A percentile compares a stretch with the other conserved stretches of the same genome.
phyloP scores from a whole-genome alignment of 75 land plant genomes.

The Picea glauca region DNA sequence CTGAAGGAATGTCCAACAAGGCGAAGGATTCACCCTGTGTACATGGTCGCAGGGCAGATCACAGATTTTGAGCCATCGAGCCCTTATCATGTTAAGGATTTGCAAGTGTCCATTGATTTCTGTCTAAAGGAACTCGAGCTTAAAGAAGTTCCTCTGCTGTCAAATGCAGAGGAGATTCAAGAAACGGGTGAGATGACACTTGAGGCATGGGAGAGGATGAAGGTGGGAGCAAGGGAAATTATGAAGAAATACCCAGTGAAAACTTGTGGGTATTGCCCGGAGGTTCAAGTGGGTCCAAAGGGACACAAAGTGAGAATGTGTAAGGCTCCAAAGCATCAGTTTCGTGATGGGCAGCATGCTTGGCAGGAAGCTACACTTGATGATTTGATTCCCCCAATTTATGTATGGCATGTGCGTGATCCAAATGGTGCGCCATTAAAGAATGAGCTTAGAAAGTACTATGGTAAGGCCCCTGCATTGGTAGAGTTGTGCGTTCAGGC shows the following conservation, averaged over 20 bases:
- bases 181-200: conserved; percentile 38
- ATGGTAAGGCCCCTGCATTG: conserved; percentile 81
- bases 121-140: conserved; percentile 11
- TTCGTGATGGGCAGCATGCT: conserved; percentile 35
- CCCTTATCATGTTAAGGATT: neutral
- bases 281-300: conserved; percentile 73
- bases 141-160: neutral
- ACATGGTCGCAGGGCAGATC: too few species aligned
- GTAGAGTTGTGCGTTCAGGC: conserved; percentile 73
- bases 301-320: conserved; percentile 65
- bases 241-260: conserved; percentile 53
- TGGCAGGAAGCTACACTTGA: conserved; percentile 72
- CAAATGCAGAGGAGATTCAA: conserved; percentile 16
- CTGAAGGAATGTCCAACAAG: conserved; percentile 13
- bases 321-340: conserved; percentile 35
- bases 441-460: conserved; percentile 42
- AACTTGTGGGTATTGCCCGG: conserved; percentile 67
- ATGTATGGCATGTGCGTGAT: conserved; percentile 70
- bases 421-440: conserved; percentile 47
- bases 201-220: conserved; percentile 64
- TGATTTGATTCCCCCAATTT: conserved; percentile 64
- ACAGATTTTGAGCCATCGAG: neutral
- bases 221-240: conserved; percentile 48
- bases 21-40: neutral
- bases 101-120: neutral